Percentiles rank a stretch among this genome's conserved stretches.
Conservation (phyloP, 108 stramenopile genomes). For the Nitzschia sp. region DNA sequence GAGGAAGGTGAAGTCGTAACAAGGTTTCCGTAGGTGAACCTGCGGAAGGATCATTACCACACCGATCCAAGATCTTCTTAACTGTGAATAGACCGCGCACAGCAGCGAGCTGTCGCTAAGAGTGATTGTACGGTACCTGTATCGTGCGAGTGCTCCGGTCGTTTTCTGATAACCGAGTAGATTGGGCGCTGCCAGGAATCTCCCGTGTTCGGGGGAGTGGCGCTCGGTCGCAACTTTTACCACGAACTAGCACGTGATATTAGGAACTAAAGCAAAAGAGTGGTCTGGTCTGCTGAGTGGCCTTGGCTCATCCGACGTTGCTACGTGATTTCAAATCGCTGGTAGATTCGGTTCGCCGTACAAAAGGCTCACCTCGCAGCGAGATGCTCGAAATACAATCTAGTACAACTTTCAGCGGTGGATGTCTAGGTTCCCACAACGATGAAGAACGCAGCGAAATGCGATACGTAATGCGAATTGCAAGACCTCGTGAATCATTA, state of each 20-base stretch:
- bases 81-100: slow-evolving; percentile 33
- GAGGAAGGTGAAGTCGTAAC: slow-evolving; percentile 99
- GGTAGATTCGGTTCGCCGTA: too few relatives aligned
- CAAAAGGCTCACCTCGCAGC: too few relatives aligned
- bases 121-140: slow-evolving; percentile 49
- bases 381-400: slow-evolving; percentile 31
- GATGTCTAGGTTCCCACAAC: slow-evolving; percentile 98
- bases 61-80: slow-evolving; percentile 69
- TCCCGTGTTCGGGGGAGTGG: slow-evolving; percentile 21
- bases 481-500: slow-evolving; percentile 94
- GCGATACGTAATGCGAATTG: slow-evolving; percentile 98
- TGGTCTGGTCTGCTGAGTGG: too few relatives aligned
- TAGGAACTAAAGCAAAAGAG: background rate
- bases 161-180: background rate
- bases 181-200: slow-evolving; percentile 51
- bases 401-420: slow-evolving; percentile 94
- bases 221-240: background rate
- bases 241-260: background rate
- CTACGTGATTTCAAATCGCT: too few relatives aligned
- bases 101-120: background rate
- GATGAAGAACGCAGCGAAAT: slow-evolving; percentile 99
- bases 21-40: slow-evolving; percentile 99
- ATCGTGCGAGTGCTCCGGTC: too few relatives aligned
- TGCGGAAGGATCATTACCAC: slow-evolving; percentile 98
- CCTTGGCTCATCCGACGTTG: too few relatives aligned